Evolutionary conservation across 1,139 yeast genomes (phyloP).

Genomic region (Maudiozyma humilis): DNA sequence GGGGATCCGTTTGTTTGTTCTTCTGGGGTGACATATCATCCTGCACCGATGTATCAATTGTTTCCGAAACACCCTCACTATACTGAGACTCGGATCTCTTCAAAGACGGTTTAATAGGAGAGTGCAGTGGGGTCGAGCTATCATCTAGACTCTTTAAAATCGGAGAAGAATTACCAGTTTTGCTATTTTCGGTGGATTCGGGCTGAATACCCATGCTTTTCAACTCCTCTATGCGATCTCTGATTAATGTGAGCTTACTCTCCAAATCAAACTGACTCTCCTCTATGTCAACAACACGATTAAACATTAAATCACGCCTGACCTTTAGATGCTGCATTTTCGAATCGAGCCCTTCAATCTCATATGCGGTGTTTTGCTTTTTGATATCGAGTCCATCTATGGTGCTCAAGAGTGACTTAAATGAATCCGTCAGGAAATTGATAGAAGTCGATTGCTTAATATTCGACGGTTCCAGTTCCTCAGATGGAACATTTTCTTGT

Average conservation of each 20-base stretch:
- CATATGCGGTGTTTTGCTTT: slow-evolving; percentile 55
- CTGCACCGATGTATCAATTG: not conserved
- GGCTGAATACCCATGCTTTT: slow-evolving; percentile 29
- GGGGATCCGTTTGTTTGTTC: not conserved
- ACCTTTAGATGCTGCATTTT: slow-evolving; percentile 44
- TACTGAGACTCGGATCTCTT: not conserved
- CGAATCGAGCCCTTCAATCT: slow-evolving; percentile 52
- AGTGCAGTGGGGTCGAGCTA: not conserved
- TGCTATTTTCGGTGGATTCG: not conserved
- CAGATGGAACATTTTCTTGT: not conserved
- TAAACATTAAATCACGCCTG: slow-evolving; percentile 46
- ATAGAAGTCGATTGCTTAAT: slow-evolving; percentile 37
- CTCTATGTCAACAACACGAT: slow-evolving; percentile 51
- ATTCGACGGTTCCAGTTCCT: slow-evolving; percentile 33
- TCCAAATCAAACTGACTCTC: slow-evolving; percentile 49
- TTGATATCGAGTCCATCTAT: slow-evolving; percentile 52
- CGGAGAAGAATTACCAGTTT: not conserved
- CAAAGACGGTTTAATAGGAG: not conserved
- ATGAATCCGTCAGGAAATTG: slow-evolving; percentile 33
- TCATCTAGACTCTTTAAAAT: not conserved
- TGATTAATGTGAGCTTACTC: slow-evolving; percentile 37
- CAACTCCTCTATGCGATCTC: slow-evolving; percentile 35
- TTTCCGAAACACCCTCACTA: not conserved
- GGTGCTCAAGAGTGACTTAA: slow-evolving; percentile 37
- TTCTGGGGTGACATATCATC: not conserved